A percentile compares a stretch with the other conserved stretches of the same genome.
Conservation (phyloP, 345 rosid species). For the Capsella bursapastoris region DNA sequence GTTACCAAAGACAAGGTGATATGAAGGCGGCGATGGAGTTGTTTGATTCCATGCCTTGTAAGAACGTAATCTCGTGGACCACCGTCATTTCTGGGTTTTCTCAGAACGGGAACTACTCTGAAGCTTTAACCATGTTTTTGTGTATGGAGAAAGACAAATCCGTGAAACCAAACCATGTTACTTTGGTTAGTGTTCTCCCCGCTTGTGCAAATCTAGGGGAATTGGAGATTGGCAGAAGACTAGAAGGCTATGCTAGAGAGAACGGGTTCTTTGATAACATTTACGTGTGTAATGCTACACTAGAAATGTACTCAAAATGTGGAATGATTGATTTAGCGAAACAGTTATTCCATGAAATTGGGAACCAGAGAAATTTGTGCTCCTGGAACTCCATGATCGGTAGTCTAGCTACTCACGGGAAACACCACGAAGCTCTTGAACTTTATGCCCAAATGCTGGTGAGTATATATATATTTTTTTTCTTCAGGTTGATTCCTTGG, state of each 20-base stretch:
- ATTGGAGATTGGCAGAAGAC: slow-evolving; percentile 68
- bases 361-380: slow-evolving; percentile 64
- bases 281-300: slow-evolving; percentile 62
- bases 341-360: slow-evolving; percentile 61
- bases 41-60: slow-evolving; percentile 62
- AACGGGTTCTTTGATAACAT: slow-evolving; percentile 64
- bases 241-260: slow-evolving; percentile 62
- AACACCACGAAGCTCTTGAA: slow-evolving; percentile 58
- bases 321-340: slow-evolving; percentile 67
- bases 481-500: slow-evolving; percentile 6
- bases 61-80: slow-evolving; percentile 82
- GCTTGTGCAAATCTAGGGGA: slow-evolving; percentile 79
- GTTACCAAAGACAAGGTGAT: slow-evolving; percentile 61
- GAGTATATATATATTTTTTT: slow-evolving; percentile 21
- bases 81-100: slow-evolving; percentile 73
- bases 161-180: slow-evolving; percentile 67
- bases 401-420: slow-evolving; percentile 78
- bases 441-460: slow-evolving; percentile 75
- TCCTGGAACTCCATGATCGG: slow-evolving; percentile 91
- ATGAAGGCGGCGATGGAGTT: slow-evolving; percentile 61
- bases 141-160: slow-evolving; percentile 66
- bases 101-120: slow-evolving; percentile 61
- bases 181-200: slow-evolving; percentile 71
- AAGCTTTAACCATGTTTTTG: slow-evolving; percentile 63
- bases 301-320: slow-evolving; percentile 78